Evolutionary conservation across 257 asterid genomes (phyloP), one percentile per base, ranked within the genome.

Genomic region (Jacaranda mimosifolia): DNA sequence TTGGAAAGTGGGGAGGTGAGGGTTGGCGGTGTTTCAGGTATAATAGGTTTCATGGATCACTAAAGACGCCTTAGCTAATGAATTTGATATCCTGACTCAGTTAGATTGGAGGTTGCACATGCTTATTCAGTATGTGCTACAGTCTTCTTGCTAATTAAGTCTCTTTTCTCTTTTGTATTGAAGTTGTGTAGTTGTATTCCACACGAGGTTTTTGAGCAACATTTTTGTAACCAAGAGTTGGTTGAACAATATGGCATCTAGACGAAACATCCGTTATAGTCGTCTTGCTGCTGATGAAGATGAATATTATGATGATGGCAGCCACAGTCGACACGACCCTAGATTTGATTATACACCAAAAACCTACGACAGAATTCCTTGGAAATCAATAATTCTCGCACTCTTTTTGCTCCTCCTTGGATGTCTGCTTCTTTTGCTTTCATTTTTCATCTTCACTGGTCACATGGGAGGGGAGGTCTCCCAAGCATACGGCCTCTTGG

Each of bases 321-420:
- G 78, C 67, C 79, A 62, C 70, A 63, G 75, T 56, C 85, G 79
- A 17, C 70, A 80, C 69, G 99, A 95, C 72, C 89, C 84, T 35
- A 85, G 98, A 83, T 95, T 91, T 72, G 97, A 93, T 77, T 95
- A 88, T 76, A 80, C 90, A 17, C 99, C 99, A 46, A 91, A 70
- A 78, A 68, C 85, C 4, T 84, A 56, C 3, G 92, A 93, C 76
- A 89, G 80, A 82, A 70, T 93, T 73, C 98, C 99, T 21, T 93
- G 99, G 98, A 93, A 91, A 80, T 95, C 99, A 13, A 91, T 93
- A 79, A 52, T 78, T 79, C 94, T 95, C 14, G 99, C 99, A 51
- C 11, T 88, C 43, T 93, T 91, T 82, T 81, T 95, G 81, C 97
- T 95, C 66, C 81, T 86, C 63, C 93, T 95, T n/a, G 99, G 99